These are phyloP conservation scores for Dictyophora rubrovolvata DNA, from an alignment of 768 basidiomycete species.

Conservation along the genomic window DNA sequence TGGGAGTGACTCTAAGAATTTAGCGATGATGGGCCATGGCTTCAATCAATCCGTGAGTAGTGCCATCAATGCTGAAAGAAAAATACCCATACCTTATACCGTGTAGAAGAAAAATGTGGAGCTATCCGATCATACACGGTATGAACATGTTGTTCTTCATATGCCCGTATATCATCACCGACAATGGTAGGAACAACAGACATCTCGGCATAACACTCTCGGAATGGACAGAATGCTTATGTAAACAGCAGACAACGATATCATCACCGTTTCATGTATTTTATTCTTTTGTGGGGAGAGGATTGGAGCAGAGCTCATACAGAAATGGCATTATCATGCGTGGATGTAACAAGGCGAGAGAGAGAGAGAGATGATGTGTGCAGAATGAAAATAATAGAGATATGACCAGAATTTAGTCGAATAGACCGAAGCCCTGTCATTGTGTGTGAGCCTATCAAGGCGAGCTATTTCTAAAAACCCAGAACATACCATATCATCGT, in stretches of 20 bases:
- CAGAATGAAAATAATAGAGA: not conserved
- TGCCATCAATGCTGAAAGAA: not conserved
- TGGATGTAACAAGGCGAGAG: not conserved
- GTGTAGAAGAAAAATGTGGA: slow-evolving; percentile 75
- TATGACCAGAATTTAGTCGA: slow-evolving; percentile 53
- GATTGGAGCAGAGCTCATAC: not conserved
- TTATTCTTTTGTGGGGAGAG: not conserved
- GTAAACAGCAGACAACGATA: not conserved
- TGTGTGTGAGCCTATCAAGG: not conserved
- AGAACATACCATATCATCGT: slow-evolving; percentile 75
- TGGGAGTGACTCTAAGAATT: slow-evolving; percentile 61
- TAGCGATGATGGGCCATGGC: slow-evolving; percentile 85
- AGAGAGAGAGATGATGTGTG: not conserved
- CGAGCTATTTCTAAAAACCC: not conserved
- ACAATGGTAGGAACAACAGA: not conserved
- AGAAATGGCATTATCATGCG: not conserved
- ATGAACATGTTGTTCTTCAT: slow-evolving; percentile 74
- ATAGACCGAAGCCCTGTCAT: slow-evolving; percentile 84
- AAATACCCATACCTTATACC: slow-evolving; percentile 59
- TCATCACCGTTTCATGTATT: not conserved
- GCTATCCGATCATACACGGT: slow-evolving; percentile 79
- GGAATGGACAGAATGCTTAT: not conserved
- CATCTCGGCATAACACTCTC: not conserved
- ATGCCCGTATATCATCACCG: slow-evolving; percentile 18
- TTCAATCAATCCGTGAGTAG: slow-evolving; percentile 19